These are phyloP conservation scores for Globisporangium echinulatum DNA, from an alignment of 352 stramenopile genomes.

Conservation along the genomic window DNA sequence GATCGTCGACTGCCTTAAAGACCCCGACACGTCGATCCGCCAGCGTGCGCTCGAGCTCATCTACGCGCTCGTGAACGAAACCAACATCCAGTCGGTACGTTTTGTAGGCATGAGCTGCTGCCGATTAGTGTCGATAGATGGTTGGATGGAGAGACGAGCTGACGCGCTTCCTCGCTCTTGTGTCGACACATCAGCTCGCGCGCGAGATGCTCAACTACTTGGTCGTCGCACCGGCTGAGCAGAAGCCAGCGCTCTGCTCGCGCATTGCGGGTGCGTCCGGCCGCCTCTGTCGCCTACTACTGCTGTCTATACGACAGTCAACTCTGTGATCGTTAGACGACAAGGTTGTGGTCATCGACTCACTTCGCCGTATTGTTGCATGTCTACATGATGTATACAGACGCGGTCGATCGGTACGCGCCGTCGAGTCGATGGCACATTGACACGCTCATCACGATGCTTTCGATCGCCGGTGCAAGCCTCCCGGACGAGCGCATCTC, in stretches of 20 bases:
- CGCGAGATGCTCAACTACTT: conserved; percentile 99
- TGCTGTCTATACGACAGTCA: no score
- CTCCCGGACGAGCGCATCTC: conserved; percentile 92
- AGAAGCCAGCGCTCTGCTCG: conserved; percentile 93
- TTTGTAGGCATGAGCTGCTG: no score
- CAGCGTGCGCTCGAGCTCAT: conserved; percentile 98
- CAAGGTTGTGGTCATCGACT: no score
- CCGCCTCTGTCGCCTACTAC: no score
- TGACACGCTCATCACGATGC: conserved; percentile 98
- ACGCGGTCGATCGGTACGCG: conserved; percentile 79
- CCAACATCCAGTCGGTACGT: conserved; percentile 92
- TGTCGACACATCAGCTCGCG: conserved; percentile 59
- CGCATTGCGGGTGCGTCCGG: conserved; percentile 82
- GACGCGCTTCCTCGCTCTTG: not conserved
- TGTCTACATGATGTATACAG: conserved; percentile 18
- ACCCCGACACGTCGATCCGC: conserved; percentile 98
- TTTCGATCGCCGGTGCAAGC: conserved; percentile 94
- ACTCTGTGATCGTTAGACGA: no score
- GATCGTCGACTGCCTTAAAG: conserved; percentile 93
- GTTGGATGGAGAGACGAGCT: not conserved
- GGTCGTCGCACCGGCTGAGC: conserved; percentile 93
- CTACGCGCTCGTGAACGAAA: conserved; percentile 96
- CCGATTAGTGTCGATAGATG: not conserved
- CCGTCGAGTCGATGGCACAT: conserved; percentile 89
- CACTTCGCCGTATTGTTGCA: no score